These are phyloP conservation scores for Casuarina cunninghamiana DNA, from an alignment of 306 rosid species.

Conservation along the genomic window DNA sequence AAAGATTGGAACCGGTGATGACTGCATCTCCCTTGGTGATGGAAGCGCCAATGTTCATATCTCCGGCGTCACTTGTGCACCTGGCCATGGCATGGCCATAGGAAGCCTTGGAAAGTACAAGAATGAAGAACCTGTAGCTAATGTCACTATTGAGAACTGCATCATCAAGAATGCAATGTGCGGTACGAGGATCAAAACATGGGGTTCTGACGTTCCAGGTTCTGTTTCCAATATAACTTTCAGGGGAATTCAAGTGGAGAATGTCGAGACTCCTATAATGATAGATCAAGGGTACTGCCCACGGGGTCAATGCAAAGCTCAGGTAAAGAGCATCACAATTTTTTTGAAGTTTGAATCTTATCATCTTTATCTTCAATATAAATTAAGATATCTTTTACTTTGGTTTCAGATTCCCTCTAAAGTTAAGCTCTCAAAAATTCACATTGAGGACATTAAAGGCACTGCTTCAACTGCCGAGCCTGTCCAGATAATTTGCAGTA, in stretches of 20 bases:
- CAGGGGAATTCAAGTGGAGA: constrained; percentile 20
- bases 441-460: constrained; percentile 29
- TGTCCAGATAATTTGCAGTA: constrained; percentile 27
- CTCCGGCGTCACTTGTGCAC: constrained; percentile 20
- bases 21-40: constrained; percentile 32
- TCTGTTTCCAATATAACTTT: constrained; percentile 10
- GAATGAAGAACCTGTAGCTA: constrained; percentile 20
- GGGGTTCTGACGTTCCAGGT: constrained; percentile 17
- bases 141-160: constrained; percentile 15
- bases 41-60: constrained; percentile 22
- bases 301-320: constrained; percentile 13
- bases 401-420: constrained; percentile 8
- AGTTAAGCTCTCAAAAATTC: constrained; percentile 10
- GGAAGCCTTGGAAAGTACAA: constrained; percentile 33
- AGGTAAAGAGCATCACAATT: background rate
- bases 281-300: constrained; percentile 33
- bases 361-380: background rate
- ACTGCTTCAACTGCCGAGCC: constrained; percentile 4
- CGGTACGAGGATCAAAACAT: constrained; percentile 31
- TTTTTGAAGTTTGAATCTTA: background rate
- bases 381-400: background rate
- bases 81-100: constrained; percentile 28
- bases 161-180: constrained; percentile 1
- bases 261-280: constrained; percentile 14
- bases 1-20: constrained; percentile 25